Evolutionary conservation across 2,329 filamentous ascomycete genomes (phyloP), one percentile per base, ranked within the genome.

Genomic region (Paraconiothyrium brasiliense): DNA sequence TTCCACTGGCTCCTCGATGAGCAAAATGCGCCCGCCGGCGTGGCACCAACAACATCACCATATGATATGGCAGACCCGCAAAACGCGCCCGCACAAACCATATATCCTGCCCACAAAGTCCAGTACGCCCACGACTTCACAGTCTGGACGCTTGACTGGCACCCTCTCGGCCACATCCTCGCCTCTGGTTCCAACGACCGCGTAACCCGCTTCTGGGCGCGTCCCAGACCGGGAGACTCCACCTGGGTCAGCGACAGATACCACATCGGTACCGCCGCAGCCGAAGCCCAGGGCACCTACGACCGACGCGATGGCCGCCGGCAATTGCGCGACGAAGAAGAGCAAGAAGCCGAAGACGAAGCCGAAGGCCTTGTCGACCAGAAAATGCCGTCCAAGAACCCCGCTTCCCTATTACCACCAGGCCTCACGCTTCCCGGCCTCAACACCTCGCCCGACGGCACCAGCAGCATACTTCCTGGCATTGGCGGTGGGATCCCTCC

Each of bases 91-190:
- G 89, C 93, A 0, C 94, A 97, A 78, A 91, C 93, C n/a, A 92
- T 99, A 63, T 92, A 92, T 76, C 95, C 95, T 1, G 93, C 93
- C 3, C 94, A 98, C 82, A 91, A 89, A 72, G 82, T 97, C 35
- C 88, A 91, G 8, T 94, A 90, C 73, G 95, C 95, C 0, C 95
- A 99, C 77, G 92, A 97, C 69, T 96, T 94, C 76, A 93, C 93
- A 20, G 95, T 99, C 67, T 99, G 95, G 95, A 97, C 94, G 20
- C 86, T 99, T 54, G 94, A 97, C 81, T 99, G 95, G 94, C 95
- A 99, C 76, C 95, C 95, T 0, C 85, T 98, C 0, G 95, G 95
- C 32, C 95, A 99, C 75, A 94, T 99, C 65, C 86, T 99, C 8
- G 94, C 94, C 0, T 97, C 94, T 1, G 95, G 95, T 13, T 97